Conservation (phyloP, 805 yeast species). For the Clavispora carvajalis region DNA sequence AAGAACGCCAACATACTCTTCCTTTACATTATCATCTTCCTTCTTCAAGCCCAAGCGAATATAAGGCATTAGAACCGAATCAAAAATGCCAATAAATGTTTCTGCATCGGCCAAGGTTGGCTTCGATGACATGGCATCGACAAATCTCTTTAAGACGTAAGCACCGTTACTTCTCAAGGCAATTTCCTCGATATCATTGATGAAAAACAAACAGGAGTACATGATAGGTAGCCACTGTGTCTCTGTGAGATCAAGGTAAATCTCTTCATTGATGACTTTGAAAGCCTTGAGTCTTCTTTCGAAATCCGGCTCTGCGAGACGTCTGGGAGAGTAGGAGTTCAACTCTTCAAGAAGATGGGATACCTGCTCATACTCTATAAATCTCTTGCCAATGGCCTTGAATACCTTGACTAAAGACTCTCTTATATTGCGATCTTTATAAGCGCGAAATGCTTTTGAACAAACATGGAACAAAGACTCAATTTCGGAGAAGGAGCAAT, state of each 20-base stretch:
- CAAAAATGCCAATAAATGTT: constrained; percentile 38
- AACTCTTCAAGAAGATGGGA: constrained; percentile 55
- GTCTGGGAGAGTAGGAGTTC: constrained; percentile 59
- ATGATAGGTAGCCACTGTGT: constrained; percentile 78
- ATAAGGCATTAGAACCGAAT: constrained; percentile 55
- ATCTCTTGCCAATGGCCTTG: constrained; percentile 50
- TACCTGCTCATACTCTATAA: constrained; percentile 35
- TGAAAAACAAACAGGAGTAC: constrained; percentile 60
- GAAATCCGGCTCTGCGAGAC: constrained; percentile 74
- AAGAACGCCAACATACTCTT: constrained; percentile 65
- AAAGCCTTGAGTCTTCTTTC: constrained; percentile 68
- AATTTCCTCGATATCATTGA: constrained; percentile 73
- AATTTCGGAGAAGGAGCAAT: constrained; percentile 49
- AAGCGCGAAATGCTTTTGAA: constrained; percentile 54
- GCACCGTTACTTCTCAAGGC: constrained; percentile 77
- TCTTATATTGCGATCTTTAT: constrained; percentile 59
- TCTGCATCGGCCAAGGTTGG: constrained; percentile 19
- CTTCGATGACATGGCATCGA: constrained; percentile 47
- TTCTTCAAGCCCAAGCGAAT: constrained; percentile 63
- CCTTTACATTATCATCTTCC: constrained; percentile 52
- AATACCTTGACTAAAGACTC: constrained; percentile 56
- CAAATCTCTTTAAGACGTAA: constrained; percentile 54
- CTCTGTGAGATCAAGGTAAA: constrained; percentile 39
- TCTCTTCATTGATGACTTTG: constrained; percentile 53
- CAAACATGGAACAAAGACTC: constrained; percentile 43